phyloP scores from a whole-genome alignment of 2,329 filamentous ascomycete genomes.

The Monosporascus sp. region DNA sequence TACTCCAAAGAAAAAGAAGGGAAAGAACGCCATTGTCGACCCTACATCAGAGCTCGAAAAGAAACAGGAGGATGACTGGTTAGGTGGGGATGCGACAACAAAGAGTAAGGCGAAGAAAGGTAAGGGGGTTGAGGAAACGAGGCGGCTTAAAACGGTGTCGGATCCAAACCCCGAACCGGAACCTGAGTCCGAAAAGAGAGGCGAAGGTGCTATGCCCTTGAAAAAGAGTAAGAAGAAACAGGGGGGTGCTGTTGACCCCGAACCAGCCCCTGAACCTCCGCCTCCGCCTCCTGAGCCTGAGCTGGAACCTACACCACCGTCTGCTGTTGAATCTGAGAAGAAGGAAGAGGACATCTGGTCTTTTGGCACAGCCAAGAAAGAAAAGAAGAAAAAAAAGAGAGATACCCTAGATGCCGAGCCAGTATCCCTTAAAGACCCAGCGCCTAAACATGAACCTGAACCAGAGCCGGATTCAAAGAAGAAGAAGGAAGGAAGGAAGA shows the following conservation, averaged over 20 bases:
- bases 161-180: slow-evolving; percentile 28
- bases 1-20: slow-evolving; percentile 15
- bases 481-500: slow-evolving; percentile 14
- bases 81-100: slow-evolving; percentile 22
- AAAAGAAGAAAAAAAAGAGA: slow-evolving; percentile 29
- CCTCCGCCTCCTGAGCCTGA: slow-evolving; percentile 4
- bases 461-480: slow-evolving; percentile 17
- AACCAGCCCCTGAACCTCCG: neutral
- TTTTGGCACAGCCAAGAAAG: slow-evolving; percentile 17
- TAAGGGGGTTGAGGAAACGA: slow-evolving; percentile 17
- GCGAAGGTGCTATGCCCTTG: slow-evolving; percentile 20
- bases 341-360: slow-evolving; percentile 17
- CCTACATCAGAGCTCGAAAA: slow-evolving; percentile 1
- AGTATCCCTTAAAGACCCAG: slow-evolving; percentile 7
- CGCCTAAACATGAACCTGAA: slow-evolving; percentile 10
- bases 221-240: slow-evolving; percentile 15
- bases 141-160: slow-evolving; percentile 11
- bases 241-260: slow-evolving; percentile 1
- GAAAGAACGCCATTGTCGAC: slow-evolving; percentile 5
- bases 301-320: neutral
- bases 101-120: slow-evolving; percentile 27
- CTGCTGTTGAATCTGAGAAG: slow-evolving; percentile 7
- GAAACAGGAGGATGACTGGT: slow-evolving; percentile 12
- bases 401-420: slow-evolving; percentile 8
- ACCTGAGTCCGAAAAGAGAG: slow-evolving; percentile 32